These are phyloP conservation scores for Suillus ampliporus DNA, from an alignment of 768 basidiomycete genomes.

Conservation along the genomic window DNA sequence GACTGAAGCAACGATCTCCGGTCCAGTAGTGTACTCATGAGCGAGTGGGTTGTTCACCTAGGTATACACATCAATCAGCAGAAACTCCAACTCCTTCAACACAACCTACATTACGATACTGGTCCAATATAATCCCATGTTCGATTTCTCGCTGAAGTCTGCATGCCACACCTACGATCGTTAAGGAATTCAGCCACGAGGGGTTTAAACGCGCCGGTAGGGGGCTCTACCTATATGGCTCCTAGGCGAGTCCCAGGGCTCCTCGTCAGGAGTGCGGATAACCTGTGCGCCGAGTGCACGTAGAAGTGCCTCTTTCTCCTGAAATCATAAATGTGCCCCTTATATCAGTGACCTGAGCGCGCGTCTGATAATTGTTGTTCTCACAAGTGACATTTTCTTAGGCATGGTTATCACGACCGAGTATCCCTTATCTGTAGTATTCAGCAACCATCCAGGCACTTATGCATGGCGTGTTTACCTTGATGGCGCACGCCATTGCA, in stretches of 20 bases:
- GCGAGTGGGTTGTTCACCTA: conserved; percentile 87
- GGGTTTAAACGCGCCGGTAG: conserved; percentile 33
- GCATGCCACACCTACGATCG: conserved; percentile 85
- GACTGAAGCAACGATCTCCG: conserved; percentile 88
- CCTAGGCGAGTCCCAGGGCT: conserved; percentile 86
- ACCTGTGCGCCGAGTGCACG: conserved; percentile 94
- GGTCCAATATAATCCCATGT: conserved; percentile 88
- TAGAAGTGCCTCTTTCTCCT: conserved; percentile 94
- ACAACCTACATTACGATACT: conserved; percentile 75
- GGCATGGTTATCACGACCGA: conserved; percentile 89
- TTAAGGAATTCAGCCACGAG: conserved; percentile 90
- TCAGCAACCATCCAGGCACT: conserved; percentile 53
- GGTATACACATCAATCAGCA: conserved; percentile 10
- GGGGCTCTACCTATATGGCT: conserved; percentile 86
- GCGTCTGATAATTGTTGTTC: conserved; percentile 21
- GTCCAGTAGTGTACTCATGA: conserved; percentile 89
- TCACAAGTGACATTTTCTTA: conserved; percentile 89
- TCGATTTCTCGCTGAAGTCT: conserved; percentile 80
- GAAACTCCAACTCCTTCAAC: not conserved
- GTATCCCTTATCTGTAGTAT: conserved; percentile 90
- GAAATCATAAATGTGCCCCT: not conserved
- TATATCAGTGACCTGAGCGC: not conserved
- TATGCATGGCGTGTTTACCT: conserved; percentile 55
- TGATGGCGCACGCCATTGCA: conserved; percentile 91
- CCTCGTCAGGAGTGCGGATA: conserved; percentile 90